Conservation (phyloP, 2,329 filamentous ascomycete genomes). For the Fusarium anguioides region DNA sequence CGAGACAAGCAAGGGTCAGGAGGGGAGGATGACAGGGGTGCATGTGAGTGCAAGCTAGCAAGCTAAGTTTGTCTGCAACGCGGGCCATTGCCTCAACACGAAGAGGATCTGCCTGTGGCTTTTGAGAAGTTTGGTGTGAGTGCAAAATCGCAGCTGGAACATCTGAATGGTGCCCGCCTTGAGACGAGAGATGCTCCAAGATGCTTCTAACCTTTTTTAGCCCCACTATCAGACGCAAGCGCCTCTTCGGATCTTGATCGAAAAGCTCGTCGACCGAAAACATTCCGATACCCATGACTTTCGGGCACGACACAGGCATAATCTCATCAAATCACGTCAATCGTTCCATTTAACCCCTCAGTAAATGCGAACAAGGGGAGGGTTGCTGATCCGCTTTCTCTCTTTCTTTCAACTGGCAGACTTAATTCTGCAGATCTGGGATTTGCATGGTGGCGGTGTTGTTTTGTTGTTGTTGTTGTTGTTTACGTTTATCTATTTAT, state of each 20-base stretch:
- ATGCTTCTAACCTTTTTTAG: conserved; percentile 16
- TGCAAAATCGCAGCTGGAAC: conserved; percentile 40
- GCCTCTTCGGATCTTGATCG: conserved; percentile 45
- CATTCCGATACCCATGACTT: conserved; percentile 40
- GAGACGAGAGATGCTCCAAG: conserved; percentile 24
- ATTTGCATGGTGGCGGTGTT: neutral
- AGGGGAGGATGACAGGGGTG: conserved; percentile 3
- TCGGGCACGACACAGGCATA: conserved; percentile 5
- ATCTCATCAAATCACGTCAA: conserved; percentile 30
- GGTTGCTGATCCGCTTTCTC: conserved; percentile 26
- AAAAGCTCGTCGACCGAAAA: conserved; percentile 36
- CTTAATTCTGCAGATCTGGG: conserved; percentile 18
- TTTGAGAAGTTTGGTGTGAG: conserved; percentile 25
- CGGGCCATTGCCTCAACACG: conserved; percentile 39
- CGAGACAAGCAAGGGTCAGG: conserved; percentile 19
- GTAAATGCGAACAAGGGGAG: conserved; percentile 30
- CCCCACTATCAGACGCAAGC: conserved; percentile 44
- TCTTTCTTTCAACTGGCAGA: neutral
- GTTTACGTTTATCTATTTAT: conserved; percentile 15
- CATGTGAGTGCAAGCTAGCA: no score
- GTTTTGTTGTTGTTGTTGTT: conserved; percentile 15
- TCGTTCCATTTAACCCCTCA: conserved; percentile 34
- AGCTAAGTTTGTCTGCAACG: conserved; percentile 21
- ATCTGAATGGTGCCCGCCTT: conserved; percentile 47
- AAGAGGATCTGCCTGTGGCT: conserved; percentile 40